Percentiles rank a stretch among this genome's conserved stretches.
These are phyloP conservation scores for Lepiota brunneoincarnata DNA, from an alignment of 768 basidiomycete genomes.

Conservation along the genomic window DNA sequence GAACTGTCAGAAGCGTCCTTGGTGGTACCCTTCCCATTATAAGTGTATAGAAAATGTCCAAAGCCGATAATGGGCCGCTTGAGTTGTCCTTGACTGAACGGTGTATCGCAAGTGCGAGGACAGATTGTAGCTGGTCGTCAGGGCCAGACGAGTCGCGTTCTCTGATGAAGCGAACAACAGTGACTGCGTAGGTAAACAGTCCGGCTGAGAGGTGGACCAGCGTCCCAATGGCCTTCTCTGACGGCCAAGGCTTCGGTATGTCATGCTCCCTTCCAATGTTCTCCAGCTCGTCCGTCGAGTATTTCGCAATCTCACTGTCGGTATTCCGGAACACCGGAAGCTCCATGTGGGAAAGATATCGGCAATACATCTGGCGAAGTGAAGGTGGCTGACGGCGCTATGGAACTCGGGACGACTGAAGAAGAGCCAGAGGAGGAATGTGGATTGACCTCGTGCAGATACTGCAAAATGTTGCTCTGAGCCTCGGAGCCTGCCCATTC, in stretches of 20 bases:
- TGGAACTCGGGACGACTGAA: conserved; percentile 2
- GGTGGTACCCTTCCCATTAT: too few species aligned
- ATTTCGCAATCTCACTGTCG: not conserved
- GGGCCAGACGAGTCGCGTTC: too few species aligned
- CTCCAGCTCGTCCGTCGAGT: not conserved
- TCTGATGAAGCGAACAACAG: not conserved
- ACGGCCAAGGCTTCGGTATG: not conserved
- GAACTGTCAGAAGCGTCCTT: too few species aligned
- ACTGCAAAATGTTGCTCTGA: not conserved
- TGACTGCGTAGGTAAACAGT: not conserved
- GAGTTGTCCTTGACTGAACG: too few species aligned
- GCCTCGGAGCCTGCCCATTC: not conserved
- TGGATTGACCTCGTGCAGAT: not conserved
- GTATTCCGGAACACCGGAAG: not conserved
- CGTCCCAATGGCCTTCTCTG: not conserved
- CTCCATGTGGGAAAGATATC: not conserved
- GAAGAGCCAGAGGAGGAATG: not conserved
- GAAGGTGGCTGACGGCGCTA: not conserved
- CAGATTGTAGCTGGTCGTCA: too few species aligned
- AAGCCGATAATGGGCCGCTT: too few species aligned
- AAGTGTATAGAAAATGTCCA: too few species aligned
- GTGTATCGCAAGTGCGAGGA: too few species aligned
- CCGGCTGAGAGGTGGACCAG: not conserved
- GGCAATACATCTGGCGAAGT: not conserved
- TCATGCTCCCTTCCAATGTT: not conserved